Evolutionary conservation across 768 basidiomycete genomes (phyloP).

Genomic region (Cystofilobasidium macerans): DNA sequence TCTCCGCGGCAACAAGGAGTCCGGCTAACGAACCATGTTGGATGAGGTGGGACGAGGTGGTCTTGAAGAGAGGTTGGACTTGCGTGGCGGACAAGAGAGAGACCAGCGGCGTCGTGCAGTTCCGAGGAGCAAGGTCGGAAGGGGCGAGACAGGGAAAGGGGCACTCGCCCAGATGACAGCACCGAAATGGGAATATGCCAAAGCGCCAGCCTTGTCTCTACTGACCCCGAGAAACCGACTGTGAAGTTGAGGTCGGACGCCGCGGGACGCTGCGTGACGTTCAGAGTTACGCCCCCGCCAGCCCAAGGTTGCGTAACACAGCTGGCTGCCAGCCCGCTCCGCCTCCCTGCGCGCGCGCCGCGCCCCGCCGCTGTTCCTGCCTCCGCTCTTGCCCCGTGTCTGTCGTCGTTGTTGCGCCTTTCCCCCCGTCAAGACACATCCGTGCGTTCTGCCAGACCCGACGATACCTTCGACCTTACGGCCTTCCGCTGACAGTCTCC

Average conservation of each 20-base stretch:
- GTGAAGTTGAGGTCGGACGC: too few species aligned
- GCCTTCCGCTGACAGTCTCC: neutral
- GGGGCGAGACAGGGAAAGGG: too few species aligned
- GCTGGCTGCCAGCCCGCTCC: neutral
- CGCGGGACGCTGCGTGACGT: too few species aligned
- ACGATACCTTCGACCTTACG: too few species aligned
- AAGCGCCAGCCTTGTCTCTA: too few species aligned
- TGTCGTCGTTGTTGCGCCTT: neutral
- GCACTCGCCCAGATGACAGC: too few species aligned
- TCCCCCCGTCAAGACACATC: neutral
- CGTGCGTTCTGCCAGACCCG: neutral
- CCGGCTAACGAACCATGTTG: slow-evolving; percentile 19
- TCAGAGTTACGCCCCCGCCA: neutral
- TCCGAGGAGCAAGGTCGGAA: too few species aligned
- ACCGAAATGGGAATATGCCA: too few species aligned
- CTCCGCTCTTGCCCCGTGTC: neutral
- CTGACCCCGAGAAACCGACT: too few species aligned
- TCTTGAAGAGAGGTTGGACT: slow-evolving; percentile 10
- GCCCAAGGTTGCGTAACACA: too few species aligned
- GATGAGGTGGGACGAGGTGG: neutral
- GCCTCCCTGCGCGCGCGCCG: neutral
- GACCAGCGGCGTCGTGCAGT: neutral
- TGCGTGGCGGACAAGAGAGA: slow-evolving; percentile 4
- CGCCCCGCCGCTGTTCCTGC: neutral
- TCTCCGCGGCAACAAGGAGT: too few species aligned